Evolutionary conservation across 352 stramenopile species (phyloP).

Genomic region (Aphanomyces invadans): DNA sequence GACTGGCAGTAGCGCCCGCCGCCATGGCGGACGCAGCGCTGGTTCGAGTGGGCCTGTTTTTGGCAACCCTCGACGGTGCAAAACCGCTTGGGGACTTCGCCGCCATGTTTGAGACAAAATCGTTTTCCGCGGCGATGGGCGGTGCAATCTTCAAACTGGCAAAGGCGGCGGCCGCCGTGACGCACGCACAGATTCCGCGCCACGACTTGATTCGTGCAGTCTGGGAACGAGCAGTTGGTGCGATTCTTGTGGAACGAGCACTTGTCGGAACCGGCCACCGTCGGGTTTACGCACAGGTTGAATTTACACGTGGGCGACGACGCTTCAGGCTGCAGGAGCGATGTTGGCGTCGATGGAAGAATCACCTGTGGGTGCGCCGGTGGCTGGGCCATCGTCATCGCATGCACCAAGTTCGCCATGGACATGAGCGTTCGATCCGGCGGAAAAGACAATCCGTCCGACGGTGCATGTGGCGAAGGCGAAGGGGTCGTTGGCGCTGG

Average conservation of each 20-base stretch:
- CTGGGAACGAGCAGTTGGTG: constrained; percentile 64
- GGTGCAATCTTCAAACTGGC: constrained; percentile 62
- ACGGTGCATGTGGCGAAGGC: no score
- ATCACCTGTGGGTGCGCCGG: no score
- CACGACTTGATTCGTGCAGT: constrained; percentile 81
- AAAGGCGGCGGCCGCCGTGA: constrained; percentile 74
- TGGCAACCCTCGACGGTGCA: constrained; percentile 73
- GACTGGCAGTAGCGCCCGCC: constrained; percentile 62
- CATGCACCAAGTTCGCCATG: constrained; percentile 8
- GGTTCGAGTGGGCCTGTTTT: constrained; percentile 64
- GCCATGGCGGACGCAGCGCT: constrained; percentile 70
- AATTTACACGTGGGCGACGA: constrained; percentile 47
- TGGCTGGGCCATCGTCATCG: not conserved
- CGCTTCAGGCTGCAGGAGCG: not conserved
- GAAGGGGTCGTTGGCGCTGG: not conserved
- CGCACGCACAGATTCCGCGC: constrained; percentile 73
- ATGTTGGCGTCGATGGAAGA: not conserved
- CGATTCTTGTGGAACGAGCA: constrained; percentile 81
- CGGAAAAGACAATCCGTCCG: no score
- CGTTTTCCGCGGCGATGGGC: constrained; percentile 59
- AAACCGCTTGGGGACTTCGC: constrained; percentile 77
- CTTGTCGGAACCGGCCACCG: constrained; percentile 62
- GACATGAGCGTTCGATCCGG: constrained; percentile 12
- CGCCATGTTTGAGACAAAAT: constrained; percentile 71
- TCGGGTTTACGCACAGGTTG: constrained; percentile 71